A percentile compares a stretch with the other conserved stretches of the same genome.
These are phyloP conservation scores for Podaxis sp. DNA, from an alignment of 768 basidiomycete species.

Conservation along the genomic window DNA sequence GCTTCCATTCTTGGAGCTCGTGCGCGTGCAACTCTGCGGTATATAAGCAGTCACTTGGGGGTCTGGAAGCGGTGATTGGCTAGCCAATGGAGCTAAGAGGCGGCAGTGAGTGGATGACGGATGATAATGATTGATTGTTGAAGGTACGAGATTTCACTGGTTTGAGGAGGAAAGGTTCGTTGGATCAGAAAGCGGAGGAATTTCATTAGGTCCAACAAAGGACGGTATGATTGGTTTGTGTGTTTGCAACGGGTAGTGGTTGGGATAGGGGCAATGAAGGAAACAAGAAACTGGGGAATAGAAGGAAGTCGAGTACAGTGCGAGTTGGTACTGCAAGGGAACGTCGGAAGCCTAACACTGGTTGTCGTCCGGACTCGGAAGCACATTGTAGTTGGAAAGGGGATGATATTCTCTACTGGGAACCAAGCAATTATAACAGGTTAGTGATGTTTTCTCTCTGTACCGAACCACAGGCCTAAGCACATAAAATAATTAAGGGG, in stretches of 20 bases:
- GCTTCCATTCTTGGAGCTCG: not conserved
- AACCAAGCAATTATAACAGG: not conserved
- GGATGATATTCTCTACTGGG: not conserved
- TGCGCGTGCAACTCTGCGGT: not conserved
- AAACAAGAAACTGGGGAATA: not conserved
- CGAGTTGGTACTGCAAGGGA: no score
- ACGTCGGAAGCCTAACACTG: not conserved
- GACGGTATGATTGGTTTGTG: not conserved
- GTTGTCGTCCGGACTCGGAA: not conserved
- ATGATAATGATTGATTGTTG: not conserved
- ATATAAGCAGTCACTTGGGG: no score
- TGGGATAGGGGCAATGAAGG: not conserved
- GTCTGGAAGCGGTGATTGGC: not conserved
- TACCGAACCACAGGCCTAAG: not conserved
- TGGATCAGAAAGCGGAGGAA: not conserved
- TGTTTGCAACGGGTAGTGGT: not conserved
- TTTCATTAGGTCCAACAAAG: not conserved
- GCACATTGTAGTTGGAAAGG: slow-evolving; percentile 16
- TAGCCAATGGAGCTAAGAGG: not conserved
- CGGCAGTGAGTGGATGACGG: not conserved
- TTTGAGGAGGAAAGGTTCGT: not conserved
- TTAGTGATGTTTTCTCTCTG: not conserved
- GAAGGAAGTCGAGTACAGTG: not conserved
- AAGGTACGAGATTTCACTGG: not conserved
- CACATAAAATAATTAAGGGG: not conserved